These are phyloP conservation scores for Penicillium herquei DNA, from an alignment of 495 filamentous ascomycete species.

Conservation along the genomic window DNA sequence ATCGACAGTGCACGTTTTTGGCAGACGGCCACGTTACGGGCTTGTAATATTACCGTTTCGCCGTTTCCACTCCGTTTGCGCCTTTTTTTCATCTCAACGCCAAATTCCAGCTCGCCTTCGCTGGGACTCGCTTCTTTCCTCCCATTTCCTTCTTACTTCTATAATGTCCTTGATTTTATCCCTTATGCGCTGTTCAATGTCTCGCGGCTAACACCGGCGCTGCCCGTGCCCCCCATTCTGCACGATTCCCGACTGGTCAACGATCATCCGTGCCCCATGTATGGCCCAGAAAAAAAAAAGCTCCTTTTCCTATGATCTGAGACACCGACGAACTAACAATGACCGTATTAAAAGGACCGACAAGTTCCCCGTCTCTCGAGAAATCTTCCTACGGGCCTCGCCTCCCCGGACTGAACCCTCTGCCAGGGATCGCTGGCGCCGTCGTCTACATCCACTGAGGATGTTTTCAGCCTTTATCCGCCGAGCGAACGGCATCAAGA, in stretches of 20 bases:
- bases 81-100: constrained; percentile 6
- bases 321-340: background rate
- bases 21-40: background rate
- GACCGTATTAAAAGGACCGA: constrained; percentile 9
- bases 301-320: background rate
- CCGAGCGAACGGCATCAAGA: constrained; percentile 18
- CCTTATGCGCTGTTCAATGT: constrained; percentile 13
- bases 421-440: constrained; percentile 15
- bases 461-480: constrained; percentile 35
- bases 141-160: background rate
- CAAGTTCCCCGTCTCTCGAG: constrained; percentile 18
- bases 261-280: constrained; percentile 12
- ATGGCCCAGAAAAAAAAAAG: constrained; percentile 4
- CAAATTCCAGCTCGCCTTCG: background rate
- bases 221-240: constrained; percentile 12
- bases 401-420: constrained; percentile 9
- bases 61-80: constrained; percentile 12
- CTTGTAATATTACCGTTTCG: constrained; percentile 1
- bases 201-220: constrained; percentile 22
- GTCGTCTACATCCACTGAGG: constrained; percentile 13
- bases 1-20: constrained; percentile 17
- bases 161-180: background rate
- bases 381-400: constrained; percentile 7
- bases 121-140: background rate
- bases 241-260: constrained; percentile 19